These are phyloP conservation scores for Cruciata laevipes DNA, from an alignment of 257 asterid species.

Conservation along the genomic window DNA sequence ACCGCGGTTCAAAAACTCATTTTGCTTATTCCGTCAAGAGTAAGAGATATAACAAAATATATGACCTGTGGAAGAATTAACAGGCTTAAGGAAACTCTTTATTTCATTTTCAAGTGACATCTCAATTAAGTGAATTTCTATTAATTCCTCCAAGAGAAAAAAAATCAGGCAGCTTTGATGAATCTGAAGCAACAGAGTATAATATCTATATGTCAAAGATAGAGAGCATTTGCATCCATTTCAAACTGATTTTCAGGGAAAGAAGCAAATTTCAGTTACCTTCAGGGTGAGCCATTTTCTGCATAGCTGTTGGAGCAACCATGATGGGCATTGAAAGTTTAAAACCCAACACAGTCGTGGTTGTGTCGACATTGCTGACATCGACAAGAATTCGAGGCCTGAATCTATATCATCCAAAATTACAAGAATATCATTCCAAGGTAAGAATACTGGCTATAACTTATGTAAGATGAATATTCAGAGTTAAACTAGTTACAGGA, in stretches of 20 bases:
- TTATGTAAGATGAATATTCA: neutral
- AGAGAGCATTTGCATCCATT: neutral
- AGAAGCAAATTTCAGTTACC: conserved; percentile 29
- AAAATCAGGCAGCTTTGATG: neutral
- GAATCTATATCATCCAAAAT: conserved; percentile 35
- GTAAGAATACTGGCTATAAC: neutral
- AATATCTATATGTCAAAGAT: neutral
- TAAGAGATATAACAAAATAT: neutral
- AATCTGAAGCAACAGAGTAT: neutral
- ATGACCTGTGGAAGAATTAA: neutral
- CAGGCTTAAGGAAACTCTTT: neutral
- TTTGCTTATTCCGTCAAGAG: neutral
- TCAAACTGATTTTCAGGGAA: neutral
- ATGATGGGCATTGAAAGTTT: conserved; percentile 82
- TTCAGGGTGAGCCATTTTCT: conserved; percentile 90
- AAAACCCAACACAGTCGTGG: conserved; percentile 50
- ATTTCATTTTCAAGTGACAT: neutral
- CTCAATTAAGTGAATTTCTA: neutral
- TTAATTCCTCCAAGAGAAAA: neutral
- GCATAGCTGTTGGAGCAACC: conserved; percentile 95
- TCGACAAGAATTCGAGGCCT: conserved; percentile 82
- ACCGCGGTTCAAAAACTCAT: neutral
- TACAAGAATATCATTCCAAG: neutral
- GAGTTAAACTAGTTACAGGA: conserved; percentile 21
- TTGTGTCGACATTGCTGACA: conserved; percentile 60